Conservation (phyloP, 2,329 filamentous ascomycete species). For the Metarhizium guizhouense region DNA sequence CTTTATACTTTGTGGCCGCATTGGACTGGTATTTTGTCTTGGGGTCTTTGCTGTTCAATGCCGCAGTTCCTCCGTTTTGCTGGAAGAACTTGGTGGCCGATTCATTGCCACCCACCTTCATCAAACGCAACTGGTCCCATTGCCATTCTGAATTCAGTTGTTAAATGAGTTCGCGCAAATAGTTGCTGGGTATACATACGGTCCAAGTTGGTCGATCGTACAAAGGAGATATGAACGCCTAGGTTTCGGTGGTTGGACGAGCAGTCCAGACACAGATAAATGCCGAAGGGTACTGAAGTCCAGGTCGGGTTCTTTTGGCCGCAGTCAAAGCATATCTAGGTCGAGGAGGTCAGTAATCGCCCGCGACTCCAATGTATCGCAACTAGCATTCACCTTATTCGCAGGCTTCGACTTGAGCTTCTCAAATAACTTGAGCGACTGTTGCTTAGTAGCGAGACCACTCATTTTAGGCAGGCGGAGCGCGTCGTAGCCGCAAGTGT, state of each 20-base stretch:
- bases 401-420: slow-evolving; percentile 90
- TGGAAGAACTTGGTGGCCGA: slow-evolving; percentile 98
- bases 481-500: not conserved
- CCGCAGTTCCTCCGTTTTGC: slow-evolving; percentile 86
- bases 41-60: slow-evolving; percentile 88
- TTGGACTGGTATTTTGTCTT: slow-evolving; percentile 95
- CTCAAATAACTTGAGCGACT: slow-evolving; percentile 96
- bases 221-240: slow-evolving; percentile 97
- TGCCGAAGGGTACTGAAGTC: slow-evolving; percentile 94
- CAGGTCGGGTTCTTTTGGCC: slow-evolving; percentile 96
- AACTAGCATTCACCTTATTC: slow-evolving; percentile 66
- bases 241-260: slow-evolving; percentile 95
- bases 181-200: slow-evolving; percentile 51
- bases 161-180: slow-evolving; percentile 10
- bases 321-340: slow-evolving; percentile 94
- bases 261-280: slow-evolving; percentile 97
- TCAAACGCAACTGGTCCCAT: slow-evolving; percentile 94
- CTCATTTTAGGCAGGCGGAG: slow-evolving; percentile 40
- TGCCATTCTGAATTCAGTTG: slow-evolving; percentile 63
- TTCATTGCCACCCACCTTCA: slow-evolving; percentile 98
- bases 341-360: not conserved
- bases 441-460: slow-evolving; percentile 74
- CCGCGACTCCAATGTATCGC: not conserved
- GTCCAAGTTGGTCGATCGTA: slow-evolving; percentile 95
- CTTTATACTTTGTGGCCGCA: slow-evolving; percentile 95